Percentiles rank a stretch among this genome's conserved stretches.
Evolutionary conservation across 2,329 filamentous ascomycete genomes (phyloP).

Genomic region (Neobulgaria alba): DNA sequence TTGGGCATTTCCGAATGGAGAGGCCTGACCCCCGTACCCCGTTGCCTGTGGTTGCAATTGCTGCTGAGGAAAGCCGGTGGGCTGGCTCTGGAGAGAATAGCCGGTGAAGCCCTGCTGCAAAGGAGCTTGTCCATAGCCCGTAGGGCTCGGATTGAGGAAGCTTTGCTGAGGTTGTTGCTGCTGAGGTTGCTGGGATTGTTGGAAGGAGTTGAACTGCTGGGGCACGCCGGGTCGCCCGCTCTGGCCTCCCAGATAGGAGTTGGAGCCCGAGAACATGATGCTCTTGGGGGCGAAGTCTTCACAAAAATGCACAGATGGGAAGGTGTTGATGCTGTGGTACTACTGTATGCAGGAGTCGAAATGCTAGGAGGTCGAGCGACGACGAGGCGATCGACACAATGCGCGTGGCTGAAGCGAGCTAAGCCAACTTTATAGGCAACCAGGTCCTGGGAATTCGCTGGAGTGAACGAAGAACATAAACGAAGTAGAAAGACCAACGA

Average conservation of each 20-base stretch:
- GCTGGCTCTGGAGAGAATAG: conserved; percentile 27
- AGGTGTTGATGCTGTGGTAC: neutral
- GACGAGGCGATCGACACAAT: too few relatives aligned
- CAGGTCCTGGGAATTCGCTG: too few relatives aligned
- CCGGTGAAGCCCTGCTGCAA: conserved; percentile 27
- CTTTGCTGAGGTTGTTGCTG: conserved; percentile 37
- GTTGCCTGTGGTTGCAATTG: conserved; percentile 46
- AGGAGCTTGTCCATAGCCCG: conserved; percentile 29
- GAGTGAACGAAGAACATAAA: too few relatives aligned
- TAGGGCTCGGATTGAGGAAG: conserved; percentile 24
- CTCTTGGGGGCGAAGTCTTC: conserved; percentile 8
- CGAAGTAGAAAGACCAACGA: too few relatives aligned
- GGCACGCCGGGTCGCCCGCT: conserved; percentile 66
- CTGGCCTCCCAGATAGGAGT: conserved; percentile 73
- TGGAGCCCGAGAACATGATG: conserved; percentile 83
- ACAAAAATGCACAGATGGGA: conserved; percentile 6
- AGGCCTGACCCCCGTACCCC: conserved; percentile 43
- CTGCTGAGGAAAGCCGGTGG: conserved; percentile 45
- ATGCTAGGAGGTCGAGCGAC: neutral
- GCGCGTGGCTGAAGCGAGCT: too few relatives aligned
- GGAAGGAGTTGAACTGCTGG: conserved; percentile 46
- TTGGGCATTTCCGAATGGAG: conserved; percentile 33
- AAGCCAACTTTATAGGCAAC: too few relatives aligned
- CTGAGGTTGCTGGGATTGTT: conserved; percentile 31
- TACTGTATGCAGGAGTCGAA: neutral